phyloP scores from a whole-genome alignment of 257 asterid species.

The Jacaranda copaia region DNA sequence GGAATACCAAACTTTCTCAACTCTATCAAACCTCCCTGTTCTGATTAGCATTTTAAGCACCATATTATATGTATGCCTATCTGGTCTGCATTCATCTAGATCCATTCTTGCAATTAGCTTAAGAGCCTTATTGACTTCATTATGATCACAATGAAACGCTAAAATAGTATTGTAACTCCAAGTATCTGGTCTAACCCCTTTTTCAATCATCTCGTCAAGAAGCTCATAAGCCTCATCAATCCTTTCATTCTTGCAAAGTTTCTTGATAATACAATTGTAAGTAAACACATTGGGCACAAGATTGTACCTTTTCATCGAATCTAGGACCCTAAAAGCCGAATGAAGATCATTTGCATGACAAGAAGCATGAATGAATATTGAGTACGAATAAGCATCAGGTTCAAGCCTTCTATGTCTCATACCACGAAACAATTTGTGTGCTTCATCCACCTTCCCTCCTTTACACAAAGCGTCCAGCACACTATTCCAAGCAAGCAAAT shows the following conservation, averaged over 20 bases:
- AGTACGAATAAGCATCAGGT: slow-evolving; percentile 85
- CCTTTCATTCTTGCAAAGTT: slow-evolving; percentile 68
- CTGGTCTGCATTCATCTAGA: slow-evolving; percentile 49
- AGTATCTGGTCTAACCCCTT: slow-evolving; percentile 62
- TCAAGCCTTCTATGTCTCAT: slow-evolving; percentile 63
- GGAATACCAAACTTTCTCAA: slow-evolving; percentile 68
- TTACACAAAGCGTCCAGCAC: slow-evolving; percentile 75
- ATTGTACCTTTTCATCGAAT: slow-evolving; percentile 70
- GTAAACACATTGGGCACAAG: slow-evolving; percentile 81
- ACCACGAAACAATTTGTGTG: slow-evolving; percentile 57
- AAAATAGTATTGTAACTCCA: slow-evolving; percentile 83
- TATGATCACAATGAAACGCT: slow-evolving; percentile 73
- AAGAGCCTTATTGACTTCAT: slow-evolving; percentile 74
- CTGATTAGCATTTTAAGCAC: slow-evolving; percentile 84
- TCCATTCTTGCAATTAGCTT: slow-evolving; percentile 75
- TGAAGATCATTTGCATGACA: slow-evolving; percentile 67
- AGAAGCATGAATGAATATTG: slow-evolving; percentile 71
- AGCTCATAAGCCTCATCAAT: slow-evolving; percentile 79
- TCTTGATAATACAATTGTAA: slow-evolving; percentile 71
- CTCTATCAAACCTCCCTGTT: slow-evolving; percentile 82
- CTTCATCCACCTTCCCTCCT: slow-evolving; percentile 79
- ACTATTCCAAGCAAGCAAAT: slow-evolving; percentile 83
- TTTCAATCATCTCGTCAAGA: slow-evolving; percentile 69
- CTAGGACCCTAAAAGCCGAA: slow-evolving; percentile 70
- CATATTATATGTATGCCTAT: slow-evolving; percentile 78